Base-by-base conservation (phyloP, 345 rosid genomes). In the Camelina sativa region DNA sequence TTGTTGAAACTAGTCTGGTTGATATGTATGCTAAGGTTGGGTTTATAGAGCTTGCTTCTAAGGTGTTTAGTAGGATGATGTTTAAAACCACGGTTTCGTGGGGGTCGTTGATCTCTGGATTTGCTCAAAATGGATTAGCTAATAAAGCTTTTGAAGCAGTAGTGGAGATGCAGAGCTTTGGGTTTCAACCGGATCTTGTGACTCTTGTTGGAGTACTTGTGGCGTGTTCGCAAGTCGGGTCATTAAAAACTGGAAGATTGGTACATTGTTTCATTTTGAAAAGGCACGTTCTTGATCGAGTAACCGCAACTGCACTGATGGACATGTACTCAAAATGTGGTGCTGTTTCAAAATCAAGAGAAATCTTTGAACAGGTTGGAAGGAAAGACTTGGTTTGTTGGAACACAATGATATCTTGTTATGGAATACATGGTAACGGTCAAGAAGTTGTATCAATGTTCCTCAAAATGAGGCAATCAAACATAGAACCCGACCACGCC, bases 281-380 rank as follows among this genome's bases (percentile, higher is more conserved):
- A 80, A 84, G 88, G 70, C 73, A 79, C 23, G 71, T 75, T 69
- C 57, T 80, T 69, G 82, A 81, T 63, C 75, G 69, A 76, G 82
- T 83, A 66, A 10, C 77, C 1, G 83, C 80, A 23, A 89, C 95
- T 17, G 84, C 93, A 12, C 41, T 89, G 64, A 82, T 90, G 72
- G 93, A 86, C 68, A 82, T 87, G 89, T 84, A 90, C 65, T 83
- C 91, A 48, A 92, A 92, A 80, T 90, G 95, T 19, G 92, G 91
- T 12, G 77, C 74, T 0, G 74, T 87, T 72, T 73, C 87, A 32
- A 75, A 47, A 38, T 87, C 90, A 3, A 81, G 74, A 52, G 47
- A 71, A 3, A 46, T 88, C 28, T 88, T 92, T 50, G 84, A 90
- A 69, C 79, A 11, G 11, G 79, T 85, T 55, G 79, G 66, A 55